Conservation (phyloP, 495 filamentous ascomycete genomes). For the Evernia prunastri region DNA sequence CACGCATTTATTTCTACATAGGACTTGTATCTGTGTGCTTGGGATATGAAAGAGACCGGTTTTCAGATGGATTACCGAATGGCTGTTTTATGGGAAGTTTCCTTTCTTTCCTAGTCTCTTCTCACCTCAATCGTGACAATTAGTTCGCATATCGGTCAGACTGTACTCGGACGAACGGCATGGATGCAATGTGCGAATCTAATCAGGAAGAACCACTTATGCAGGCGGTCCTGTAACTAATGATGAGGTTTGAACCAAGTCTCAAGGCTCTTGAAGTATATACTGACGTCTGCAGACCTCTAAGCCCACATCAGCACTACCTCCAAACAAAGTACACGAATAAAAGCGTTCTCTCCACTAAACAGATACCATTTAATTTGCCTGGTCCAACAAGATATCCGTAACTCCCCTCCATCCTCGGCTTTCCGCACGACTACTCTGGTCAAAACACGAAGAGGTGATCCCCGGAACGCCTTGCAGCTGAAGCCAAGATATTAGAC, state of each 20-base stretch:
- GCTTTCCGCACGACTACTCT: not conserved
- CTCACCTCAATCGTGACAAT: not conserved
- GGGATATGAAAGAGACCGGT: too few species aligned
- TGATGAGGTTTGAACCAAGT: not conserved
- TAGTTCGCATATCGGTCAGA: not conserved
- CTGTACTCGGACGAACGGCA: not conserved
- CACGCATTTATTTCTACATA: too few species aligned
- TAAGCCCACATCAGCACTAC: not conserved
- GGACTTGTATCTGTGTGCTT: too few species aligned
- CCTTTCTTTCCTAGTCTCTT: not conserved
- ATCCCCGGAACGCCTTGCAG: slow-evolving; percentile 24
- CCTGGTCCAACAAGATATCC: not conserved
- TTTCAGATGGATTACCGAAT: too few species aligned
- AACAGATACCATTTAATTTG: slow-evolving; percentile 4
- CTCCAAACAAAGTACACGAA: slow-evolving; percentile 7
- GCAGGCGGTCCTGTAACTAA: not conserved
- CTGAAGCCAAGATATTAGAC: slow-evolving; percentile 3
- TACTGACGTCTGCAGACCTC: not conserved
- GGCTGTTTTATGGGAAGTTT: not conserved
- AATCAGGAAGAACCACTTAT: not conserved
- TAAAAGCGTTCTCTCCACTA: slow-evolving; percentile 2
- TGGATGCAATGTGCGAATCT: not conserved
- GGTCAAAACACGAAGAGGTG: slow-evolving; percentile 5
- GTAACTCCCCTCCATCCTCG: slow-evolving; percentile 6
- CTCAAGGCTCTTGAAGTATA: not conserved